Percentiles rank a stretch among this genome's conserved stretches.
Conservation (phyloP, 176 grass and related monocot species). For the Melocanna baccifera region DNA sequence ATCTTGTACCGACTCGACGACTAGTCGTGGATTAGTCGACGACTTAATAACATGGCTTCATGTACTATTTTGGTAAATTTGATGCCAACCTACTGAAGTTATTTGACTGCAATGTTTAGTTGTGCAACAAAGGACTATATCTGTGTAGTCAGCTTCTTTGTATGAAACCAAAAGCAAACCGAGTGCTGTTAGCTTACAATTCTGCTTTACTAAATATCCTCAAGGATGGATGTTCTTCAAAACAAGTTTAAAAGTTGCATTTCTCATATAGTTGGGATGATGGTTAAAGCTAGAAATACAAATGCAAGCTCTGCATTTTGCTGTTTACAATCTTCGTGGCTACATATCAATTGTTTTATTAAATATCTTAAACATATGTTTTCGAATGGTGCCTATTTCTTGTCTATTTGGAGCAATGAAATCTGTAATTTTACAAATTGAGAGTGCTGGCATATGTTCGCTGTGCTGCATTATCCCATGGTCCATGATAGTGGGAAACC, state of each 20-base stretch:
- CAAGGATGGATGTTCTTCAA: neutral
- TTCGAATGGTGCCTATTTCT: neutral
- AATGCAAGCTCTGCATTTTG: neutral
- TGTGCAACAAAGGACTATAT: neutral
- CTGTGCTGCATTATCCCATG: slow-evolving; percentile 7
- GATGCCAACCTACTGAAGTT: neutral
- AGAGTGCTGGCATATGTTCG: neutral
- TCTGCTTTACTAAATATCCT: neutral
- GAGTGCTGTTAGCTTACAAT: neutral
- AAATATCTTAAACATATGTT: neutral
- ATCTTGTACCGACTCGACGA: too few relatives aligned
- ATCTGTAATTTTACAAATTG: neutral
- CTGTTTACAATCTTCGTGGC: neutral
- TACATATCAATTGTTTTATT: neutral
- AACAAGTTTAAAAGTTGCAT: neutral
- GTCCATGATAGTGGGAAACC: neutral
- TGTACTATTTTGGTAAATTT: neutral
- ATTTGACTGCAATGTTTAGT: neutral
- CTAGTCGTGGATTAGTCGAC: too few relatives aligned
- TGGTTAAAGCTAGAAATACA: neutral
- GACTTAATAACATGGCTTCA: too few relatives aligned
- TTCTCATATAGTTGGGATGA: neutral
- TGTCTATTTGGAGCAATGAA: neutral
- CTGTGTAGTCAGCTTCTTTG: neutral
- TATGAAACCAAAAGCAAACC: too few relatives aligned